Percentiles rank a stretch among this genome's conserved stretches.
Conservation (phyloP, 805 yeast species). For the Martiniozyma abietophila region DNA sequence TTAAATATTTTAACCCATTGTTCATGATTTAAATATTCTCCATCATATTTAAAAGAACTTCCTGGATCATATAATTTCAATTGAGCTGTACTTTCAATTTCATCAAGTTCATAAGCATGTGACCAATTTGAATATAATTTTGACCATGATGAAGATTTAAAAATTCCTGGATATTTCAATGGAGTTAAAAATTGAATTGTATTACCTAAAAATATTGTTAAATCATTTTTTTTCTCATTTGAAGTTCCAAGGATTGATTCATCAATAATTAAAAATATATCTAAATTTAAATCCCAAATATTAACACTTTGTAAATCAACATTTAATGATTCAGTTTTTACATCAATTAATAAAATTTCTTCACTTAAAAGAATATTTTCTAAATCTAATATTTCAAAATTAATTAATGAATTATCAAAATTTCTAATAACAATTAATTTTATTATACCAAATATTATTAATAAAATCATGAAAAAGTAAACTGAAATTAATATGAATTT, state of each 20-base stretch:
- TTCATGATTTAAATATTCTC: slow-evolving; percentile 16
- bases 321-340: slow-evolving; percentile 20
- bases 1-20: slow-evolving; percentile 25
- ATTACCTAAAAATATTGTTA: slow-evolving; percentile 27
- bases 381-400: slow-evolving; percentile 19
- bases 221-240: not conserved
- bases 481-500: slow-evolving; percentile 13
- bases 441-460: slow-evolving; percentile 6
- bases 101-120: slow-evolving; percentile 13
- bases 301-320: slow-evolving; percentile 25
- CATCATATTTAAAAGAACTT: slow-evolving; percentile 19
- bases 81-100: slow-evolving; percentile 21
- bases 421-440: slow-evolving; percentile 20
- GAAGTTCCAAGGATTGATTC: slow-evolving; percentile 5
- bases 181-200: slow-evolving; percentile 24
- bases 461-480: slow-evolving; percentile 11
- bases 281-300: slow-evolving; percentile 26
- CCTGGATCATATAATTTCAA: slow-evolving; percentile 25
- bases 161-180: slow-evolving; percentile 21
- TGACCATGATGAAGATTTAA: slow-evolving; percentile 13
- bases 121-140: slow-evolving; percentile 18
- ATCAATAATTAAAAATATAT: slow-evolving; percentile 25
- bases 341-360: slow-evolving; percentile 24
- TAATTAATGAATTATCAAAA: slow-evolving; percentile 19
- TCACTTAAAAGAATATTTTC: slow-evolving; percentile 26